Conservation (phyloP, 805 yeast genomes). For the Komagataella kurtzmanii region DNA sequence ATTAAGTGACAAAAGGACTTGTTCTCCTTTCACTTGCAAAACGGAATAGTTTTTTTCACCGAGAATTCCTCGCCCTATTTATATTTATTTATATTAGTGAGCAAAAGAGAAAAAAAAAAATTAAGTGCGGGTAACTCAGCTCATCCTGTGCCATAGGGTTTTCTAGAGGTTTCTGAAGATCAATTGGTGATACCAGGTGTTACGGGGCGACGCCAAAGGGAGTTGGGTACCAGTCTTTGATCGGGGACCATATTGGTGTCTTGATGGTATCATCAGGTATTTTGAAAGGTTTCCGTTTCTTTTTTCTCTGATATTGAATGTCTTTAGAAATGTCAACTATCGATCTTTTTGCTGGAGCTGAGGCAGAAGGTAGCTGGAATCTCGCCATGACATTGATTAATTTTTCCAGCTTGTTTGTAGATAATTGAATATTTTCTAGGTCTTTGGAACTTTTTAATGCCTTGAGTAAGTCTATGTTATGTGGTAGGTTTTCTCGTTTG, state of each 20-base stretch:
- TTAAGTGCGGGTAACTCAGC: neutral
- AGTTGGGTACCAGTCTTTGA: neutral
- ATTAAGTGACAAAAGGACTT: neutral
- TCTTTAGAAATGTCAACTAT: neutral
- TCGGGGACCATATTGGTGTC: neutral
- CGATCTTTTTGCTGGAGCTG: neutral
- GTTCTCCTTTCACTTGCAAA: neutral
- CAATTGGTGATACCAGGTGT: neutral
- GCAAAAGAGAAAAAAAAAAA: neutral
- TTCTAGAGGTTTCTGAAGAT: neutral
- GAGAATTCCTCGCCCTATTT: neutral
- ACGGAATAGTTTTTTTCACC: neutral
- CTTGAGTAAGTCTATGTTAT: neutral
- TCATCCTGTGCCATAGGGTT: neutral
- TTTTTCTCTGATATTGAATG: neutral
- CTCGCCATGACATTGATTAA: neutral
- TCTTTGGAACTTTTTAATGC: neutral
- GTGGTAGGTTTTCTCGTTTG: neutral
- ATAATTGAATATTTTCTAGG: neutral
- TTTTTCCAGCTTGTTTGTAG: neutral
- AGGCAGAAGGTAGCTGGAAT: neutral
- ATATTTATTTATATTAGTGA: neutral
- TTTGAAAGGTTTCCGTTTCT: neutral
- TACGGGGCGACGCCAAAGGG: neutral
- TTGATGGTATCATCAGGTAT: neutral